Conservation (phyloP, 2,329 filamentous ascomycete species). For the Pestalotiopsis sp. region DNA sequence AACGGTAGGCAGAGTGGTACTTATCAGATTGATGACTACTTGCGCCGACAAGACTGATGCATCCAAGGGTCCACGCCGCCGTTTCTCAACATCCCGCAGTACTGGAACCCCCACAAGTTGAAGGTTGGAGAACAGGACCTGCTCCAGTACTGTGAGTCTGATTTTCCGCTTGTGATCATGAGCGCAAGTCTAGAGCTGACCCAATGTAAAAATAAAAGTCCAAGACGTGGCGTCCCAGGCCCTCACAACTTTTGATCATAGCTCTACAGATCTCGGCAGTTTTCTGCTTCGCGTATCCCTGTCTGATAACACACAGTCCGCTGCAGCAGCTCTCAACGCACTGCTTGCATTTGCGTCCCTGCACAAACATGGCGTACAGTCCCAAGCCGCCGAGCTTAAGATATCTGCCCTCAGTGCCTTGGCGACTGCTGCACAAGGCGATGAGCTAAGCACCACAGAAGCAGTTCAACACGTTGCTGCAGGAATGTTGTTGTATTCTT, state of each 20-base stretch:
- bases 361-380: slow-evolving; percentile 18
- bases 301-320: slow-evolving; percentile 8
- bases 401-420: slow-evolving; percentile 20
- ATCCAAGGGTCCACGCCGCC: not conserved
- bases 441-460: slow-evolving; percentile 16
- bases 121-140: slow-evolving; percentile 16
- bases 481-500: slow-evolving; percentile 27
- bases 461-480: slow-evolving; percentile 26
- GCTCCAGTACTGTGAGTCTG: slow-evolving; percentile 17
- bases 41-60: too few species aligned
- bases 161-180: slow-evolving; percentile 1
- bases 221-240: slow-evolving; percentile 19
- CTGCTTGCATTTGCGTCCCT: slow-evolving; percentile 24
- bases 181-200: not conserved
- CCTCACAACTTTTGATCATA: slow-evolving; percentile 23
- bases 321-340: slow-evolving; percentile 19
- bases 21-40: too few species aligned
- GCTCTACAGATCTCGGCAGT: slow-evolving; percentile 18
- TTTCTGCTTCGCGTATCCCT: slow-evolving; percentile 23
- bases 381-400: slow-evolving; percentile 23
- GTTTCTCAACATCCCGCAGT: slow-evolving; percentile 14
- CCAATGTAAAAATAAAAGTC: slow-evolving; percentile 10
- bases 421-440: slow-evolving; percentile 7
- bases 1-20: too few species aligned
- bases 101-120: slow-evolving; percentile 18